Evolutionary conservation across 2,329 filamentous ascomycete species (phyloP).

Genomic region (Stemphylium beticola): DNA sequence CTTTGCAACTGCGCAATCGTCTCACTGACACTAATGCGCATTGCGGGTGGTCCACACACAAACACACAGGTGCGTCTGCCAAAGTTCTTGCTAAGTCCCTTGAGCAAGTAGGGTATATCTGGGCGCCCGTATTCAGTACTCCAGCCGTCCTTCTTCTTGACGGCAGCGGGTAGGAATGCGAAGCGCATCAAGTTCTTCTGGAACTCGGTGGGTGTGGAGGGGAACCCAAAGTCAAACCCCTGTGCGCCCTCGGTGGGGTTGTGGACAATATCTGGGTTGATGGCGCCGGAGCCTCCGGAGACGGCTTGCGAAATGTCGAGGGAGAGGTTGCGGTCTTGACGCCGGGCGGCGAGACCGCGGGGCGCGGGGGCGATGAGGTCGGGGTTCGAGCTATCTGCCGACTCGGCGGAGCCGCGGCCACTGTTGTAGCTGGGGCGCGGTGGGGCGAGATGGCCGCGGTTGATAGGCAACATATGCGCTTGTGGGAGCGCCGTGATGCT

Average conservation of each 20-base stretch:
- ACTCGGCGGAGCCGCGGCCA: constrained; percentile 20
- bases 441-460: constrained; percentile 52
- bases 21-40: constrained; percentile 87
- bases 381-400: constrained; percentile 32
- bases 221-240: constrained; percentile 69
- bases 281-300: constrained; percentile 37
- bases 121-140: constrained; percentile 91
- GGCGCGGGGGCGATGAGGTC: constrained; percentile 36
- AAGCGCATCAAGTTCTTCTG: constrained; percentile 91
- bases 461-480: constrained; percentile 48
- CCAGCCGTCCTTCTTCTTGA: constrained; percentile 73
- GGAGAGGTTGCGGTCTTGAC: constrained; percentile 50
- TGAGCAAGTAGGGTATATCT: constrained; percentile 84
- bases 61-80: constrained; percentile 86
- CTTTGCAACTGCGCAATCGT: constrained; percentile 83
- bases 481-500: constrained; percentile 80
- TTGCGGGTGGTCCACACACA: constrained; percentile 86
- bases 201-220: constrained; percentile 82
- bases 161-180: constrained; percentile 70
- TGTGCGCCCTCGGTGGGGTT: constrained; percentile 27
- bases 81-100: constrained; percentile 80
- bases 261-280: constrained; percentile 53
- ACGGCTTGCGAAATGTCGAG: constrained; percentile 53
- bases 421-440: constrained; percentile 31
- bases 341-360: constrained; percentile 48